Evolutionary conservation across 352 stramenopile species (phyloP), one percentile per base, ranked within the genome.

Genomic region (Globisporangium splendens): DNA sequence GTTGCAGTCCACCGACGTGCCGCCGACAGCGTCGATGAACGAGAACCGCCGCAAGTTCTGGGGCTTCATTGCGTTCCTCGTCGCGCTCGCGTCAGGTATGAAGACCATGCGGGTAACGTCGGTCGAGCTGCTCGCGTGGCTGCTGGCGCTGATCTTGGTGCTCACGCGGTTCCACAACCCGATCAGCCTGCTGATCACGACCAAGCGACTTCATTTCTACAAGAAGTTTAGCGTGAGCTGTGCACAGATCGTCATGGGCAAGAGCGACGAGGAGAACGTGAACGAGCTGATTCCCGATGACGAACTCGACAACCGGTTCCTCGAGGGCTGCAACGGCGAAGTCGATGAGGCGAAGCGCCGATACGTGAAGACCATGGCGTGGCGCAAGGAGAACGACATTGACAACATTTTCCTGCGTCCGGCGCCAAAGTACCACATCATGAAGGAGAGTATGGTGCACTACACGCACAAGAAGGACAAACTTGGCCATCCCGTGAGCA

Each of bases 391-490:
- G 50, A 72, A 89, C 28, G 71, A 84, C 22, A 77, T 91, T 17
- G 79, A 89, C 59, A 81, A 61, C n/a, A 83, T 89, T 59, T 70
- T 91, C 44, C 22, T 83, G 42, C 70, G 74, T n/a, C 75, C 75
- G 12, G 73, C 71, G 21, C 66, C 70, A 48, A 67, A 85, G 12
- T 91, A 88, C 50, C 69, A 59, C 5, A 63, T 69, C 20, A 89
- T 91, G 65, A 89, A 89, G 61, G 75, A 80, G 21, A 77, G 63
- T 17, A 82, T 80, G 33, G 67, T 68, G n/a, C 72, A 86, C 44
- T 89, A 76, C 46, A 65, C 68, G 31, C 82, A 91, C 72, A 89
- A 89, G 58, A 81, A 77, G 20, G 79, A 86, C 58, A 77, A 81
- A 48, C 62, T 70, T 24, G 82, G 82, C 6, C 75, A 88, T 42